Conservation (phyloP, 176 grass and related monocot genomes). For the Musa beccarii region DNA sequence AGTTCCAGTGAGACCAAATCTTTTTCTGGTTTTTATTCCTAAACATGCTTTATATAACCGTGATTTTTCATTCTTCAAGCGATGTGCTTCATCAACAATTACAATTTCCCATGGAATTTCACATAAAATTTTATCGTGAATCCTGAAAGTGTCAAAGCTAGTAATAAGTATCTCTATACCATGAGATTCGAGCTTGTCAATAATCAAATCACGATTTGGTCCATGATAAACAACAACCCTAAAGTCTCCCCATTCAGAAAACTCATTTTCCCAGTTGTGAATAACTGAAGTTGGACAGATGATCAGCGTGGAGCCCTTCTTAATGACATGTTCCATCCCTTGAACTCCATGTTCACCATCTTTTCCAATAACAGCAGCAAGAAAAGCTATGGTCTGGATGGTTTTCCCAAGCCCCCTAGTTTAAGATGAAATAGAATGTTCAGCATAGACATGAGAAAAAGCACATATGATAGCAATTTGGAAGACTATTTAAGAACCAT, state of each 20-base stretch:
- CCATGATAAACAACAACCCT: slow-evolving; percentile 83
- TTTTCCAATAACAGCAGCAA: slow-evolving; percentile 63
- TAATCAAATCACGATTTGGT: slow-evolving; percentile 75
- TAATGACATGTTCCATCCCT: slow-evolving; percentile 21
- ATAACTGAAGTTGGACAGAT: slow-evolving; percentile 88
- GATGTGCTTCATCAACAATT: slow-evolving; percentile 89
- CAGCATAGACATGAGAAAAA: slow-evolving; percentile 6
- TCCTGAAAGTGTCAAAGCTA: slow-evolving; percentile 95
- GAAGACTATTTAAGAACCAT: too few species aligned
- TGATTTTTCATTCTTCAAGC: slow-evolving; percentile 87
- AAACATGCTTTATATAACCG: slow-evolving; percentile 69
- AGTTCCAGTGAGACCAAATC: slow-evolving; percentile 87
- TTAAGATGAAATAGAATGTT: slow-evolving; percentile 25
- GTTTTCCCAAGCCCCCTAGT: slow-evolving; percentile 93
- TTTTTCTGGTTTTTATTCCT: slow-evolving; percentile 64
- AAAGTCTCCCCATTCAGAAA: slow-evolving; percentile 75
- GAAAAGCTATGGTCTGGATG: slow-evolving; percentile 90
- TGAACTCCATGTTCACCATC: slow-evolving; percentile 33
- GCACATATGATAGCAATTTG: too few species aligned
- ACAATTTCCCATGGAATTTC: slow-evolving; percentile 75
- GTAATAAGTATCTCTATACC: slow-evolving; percentile 68
- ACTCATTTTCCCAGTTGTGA: slow-evolving; percentile 93
- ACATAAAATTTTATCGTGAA: slow-evolving; percentile 70
- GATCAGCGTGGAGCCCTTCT: slow-evolving; percentile 56
- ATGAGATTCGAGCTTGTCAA: slow-evolving; percentile 61